Evolutionary conservation across 2,329 filamentous ascomycete genomes (phyloP), one percentile per base, ranked within the genome.

Genomic region (Dothideomycetes sp.): DNA sequence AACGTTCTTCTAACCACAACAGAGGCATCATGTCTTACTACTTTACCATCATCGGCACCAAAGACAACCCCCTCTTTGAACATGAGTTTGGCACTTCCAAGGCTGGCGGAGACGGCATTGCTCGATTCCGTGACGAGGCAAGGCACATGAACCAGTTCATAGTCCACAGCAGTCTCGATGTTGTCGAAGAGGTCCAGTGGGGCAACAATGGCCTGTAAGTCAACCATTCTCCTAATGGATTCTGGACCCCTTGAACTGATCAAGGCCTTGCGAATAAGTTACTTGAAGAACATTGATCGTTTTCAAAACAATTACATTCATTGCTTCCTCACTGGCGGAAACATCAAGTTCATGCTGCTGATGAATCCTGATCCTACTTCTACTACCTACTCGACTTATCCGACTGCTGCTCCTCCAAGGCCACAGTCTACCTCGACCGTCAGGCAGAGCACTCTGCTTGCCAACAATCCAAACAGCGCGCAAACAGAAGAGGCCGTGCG

Each of bases 131-230:
- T 44, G 84, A 94, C 50, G 81, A 93, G 56, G 83, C 89, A 41
- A 80, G 85, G 48, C 85, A 94, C 62, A 82, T 95, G 72, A 95
- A 95, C 67, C 91, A 95, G 63, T 96, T 98, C 68, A 86, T 96
- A 58, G 79, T 94, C 22, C 89, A 98, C 67, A 88, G 85, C 52
- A 84, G 84, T 50, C 70, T 98, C 43, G 91, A 98, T 62, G 85
- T 96, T 32, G 84, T 94, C 37, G 91, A 98, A 66, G 91, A 98
- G 64, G 79, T 89, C 20, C 91, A 96, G 66, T 98, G 91, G 89
- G 82, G 78, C 5, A 84, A 72, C 47, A 83, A 84, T 4, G 80
- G 84, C 52, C 82, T 94, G 86, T 93, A 67, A 49, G 70, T 59
- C n/a, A n/a, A n/a, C n/a, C n/a, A n/a, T n/a, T n/a, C n/a, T n/a